These are phyloP conservation scores for Barnettozyma botsteinii DNA, from an alignment of 805 yeast species.

Conservation along the genomic window DNA sequence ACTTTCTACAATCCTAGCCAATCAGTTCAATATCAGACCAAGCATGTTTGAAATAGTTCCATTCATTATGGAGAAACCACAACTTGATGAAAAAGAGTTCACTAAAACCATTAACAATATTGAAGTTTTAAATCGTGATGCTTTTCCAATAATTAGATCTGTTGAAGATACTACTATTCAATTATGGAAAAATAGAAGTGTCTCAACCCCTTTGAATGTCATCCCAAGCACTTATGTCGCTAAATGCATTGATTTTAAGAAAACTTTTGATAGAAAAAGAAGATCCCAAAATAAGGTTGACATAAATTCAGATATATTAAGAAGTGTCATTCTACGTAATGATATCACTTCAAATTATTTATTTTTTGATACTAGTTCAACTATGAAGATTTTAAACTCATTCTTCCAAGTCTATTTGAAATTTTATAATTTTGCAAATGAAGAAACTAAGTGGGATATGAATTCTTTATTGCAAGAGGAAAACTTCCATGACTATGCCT, in stretches of 20 bases:
- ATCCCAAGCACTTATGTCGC: slow-evolving; percentile 5
- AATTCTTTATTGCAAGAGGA: not conserved
- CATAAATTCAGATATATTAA: slow-evolving; percentile 10
- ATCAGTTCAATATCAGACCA: slow-evolving; percentile 2
- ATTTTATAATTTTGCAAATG: not conserved
- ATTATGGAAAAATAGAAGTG: not conserved
- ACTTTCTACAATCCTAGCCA: slow-evolving; percentile 6
- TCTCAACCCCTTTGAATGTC: not conserved
- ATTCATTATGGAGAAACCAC: slow-evolving; percentile 7
- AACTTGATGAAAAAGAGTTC: not conserved
- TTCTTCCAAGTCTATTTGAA: not conserved
- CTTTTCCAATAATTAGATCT: not conserved
- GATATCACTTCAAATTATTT: slow-evolving; percentile 2
- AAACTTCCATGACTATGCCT: not conserved
- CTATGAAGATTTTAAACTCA: slow-evolving; percentile 1
- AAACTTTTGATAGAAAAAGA: not conserved
- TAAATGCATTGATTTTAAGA: slow-evolving; percentile 5
- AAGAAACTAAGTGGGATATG: not conserved
- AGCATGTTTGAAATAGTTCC: slow-evolving; percentile 15
- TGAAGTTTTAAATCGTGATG: slow-evolving; percentile 9
- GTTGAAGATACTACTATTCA: not conserved
- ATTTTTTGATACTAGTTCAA: slow-evolving; percentile 3
- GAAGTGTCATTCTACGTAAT: slow-evolving; percentile 10
- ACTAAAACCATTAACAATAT: slow-evolving; percentile 6
- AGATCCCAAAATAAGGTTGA: slow-evolving; percentile 1